Evolutionary conservation across 2,329 filamentous ascomycete genomes (phyloP), one percentile per base, ranked within the genome.

Genomic region (Dactylellina leptospora): DNA sequence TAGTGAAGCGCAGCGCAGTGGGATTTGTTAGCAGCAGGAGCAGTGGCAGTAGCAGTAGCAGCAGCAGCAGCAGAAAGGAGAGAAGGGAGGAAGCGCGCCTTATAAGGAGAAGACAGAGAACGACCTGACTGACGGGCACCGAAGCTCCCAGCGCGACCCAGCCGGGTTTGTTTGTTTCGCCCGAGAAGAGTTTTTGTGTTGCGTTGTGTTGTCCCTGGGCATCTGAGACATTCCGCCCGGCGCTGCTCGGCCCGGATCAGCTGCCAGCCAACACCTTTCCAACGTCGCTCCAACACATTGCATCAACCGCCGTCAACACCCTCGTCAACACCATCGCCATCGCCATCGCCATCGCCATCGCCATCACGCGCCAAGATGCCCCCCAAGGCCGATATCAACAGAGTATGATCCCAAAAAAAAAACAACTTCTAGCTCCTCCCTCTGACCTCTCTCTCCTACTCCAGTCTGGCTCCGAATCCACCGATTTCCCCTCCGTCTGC

Each of bases 391-490:
- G 75, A 76, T 62, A 76, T 76, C 51, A 77, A 77, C 73, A 58
- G 68, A 54, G 68, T 72, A 33, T n/a, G 59, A 11, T 4, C 38
- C 18, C 28, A 11, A 13, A 4, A 11, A 28, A 80, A 97, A 97
- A 81, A 90, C 96, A 79, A 93, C 97, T 79, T 85, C 97, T 48
- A 97, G 97, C 82, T 70, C 20, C 27, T 33, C 9, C 9, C 38
- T 16, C 10, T 33, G 11, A 9, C 33, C 13, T 13, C 18, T 6
- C 6, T 28, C 0, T 51, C 5, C 6, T 23, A 4, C 3, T 22
- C 0, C 87, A 95, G 59, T 95, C 92, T 16, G 95, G 95, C 70
- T 97, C 93, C 92, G 95, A 99, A 81, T 90, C 92, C 28, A 95
- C 91, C 51, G 91, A 95, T 80, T 92, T 95, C 78, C 91, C 91